Base-by-base conservation (phyloP, 129 eudicot species). In the Heracleum sosnowskyi region DNA sequence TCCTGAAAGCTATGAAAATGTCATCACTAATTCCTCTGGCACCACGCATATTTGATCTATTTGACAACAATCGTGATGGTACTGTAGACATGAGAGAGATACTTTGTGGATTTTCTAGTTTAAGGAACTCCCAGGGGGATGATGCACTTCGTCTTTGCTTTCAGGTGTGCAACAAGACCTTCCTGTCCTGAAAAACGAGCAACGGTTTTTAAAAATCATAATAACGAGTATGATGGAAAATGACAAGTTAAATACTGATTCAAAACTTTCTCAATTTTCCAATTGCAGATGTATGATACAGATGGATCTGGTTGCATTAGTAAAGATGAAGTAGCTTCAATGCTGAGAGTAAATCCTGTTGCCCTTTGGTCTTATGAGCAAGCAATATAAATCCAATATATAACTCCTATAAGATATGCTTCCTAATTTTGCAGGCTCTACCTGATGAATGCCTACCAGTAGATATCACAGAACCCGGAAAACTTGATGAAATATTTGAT, bases 231-330 rank as follows among this genome's bases (percentile, higher is more conserved):
- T n/a, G 7, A n/a, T 73, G 13, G 7, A 22, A 40, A 72, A 13
- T 4, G 20, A n/a, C 64, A 72, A 24, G 8, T 26, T 28, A 42
- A 73, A 31, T 70, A 7, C 47, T 40, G 28, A 39, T 22, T 39
- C 4, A 71, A 36, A 22, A 8, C 13, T 22, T 46, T 40, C 24
- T 76, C 62, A 11, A 70, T 81, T 63, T 31, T n/a, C 81, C 12
- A 41, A 24, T 47, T 41, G 74, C 89, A 91, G 97, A 91, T 91
- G 97, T 91, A 91, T 55, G 97, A 91, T 63, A 81, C 85, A 26
- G 97, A 89, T 78, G 92, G 94, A 31, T 91, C 95, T 1, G 97
- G 97, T n/a, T 91, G 89, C 84, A 91, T 91, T 35, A 89, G 97
- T 66, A 91, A 88, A 81, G 95, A 91, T 77, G 97, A 91, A 86